A percentile compares a stretch with the other conserved stretches of the same genome.
These are phyloP conservation scores for Suillus discolor DNA, from an alignment of 768 basidiomycete genomes.

Conservation along the genomic window DNA sequence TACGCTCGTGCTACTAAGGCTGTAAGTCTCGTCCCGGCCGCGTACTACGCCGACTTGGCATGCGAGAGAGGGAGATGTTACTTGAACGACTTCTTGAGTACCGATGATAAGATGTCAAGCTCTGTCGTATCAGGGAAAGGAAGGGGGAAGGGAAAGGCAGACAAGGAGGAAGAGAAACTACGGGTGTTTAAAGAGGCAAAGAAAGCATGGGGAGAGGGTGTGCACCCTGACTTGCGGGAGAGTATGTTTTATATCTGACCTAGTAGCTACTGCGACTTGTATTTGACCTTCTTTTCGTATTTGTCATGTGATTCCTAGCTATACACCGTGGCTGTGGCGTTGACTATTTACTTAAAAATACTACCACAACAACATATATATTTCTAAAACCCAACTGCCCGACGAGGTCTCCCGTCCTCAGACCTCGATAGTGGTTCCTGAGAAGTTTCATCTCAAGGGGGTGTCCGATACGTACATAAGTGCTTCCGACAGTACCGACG, in stretches of 20 bases:
- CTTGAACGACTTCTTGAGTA: slow-evolving; percentile 67
- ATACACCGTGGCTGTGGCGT: no score
- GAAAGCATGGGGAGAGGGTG: slow-evolving; percentile 55
- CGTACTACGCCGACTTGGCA: slow-evolving; percentile 82
- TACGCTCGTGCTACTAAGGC: slow-evolving; percentile 86
- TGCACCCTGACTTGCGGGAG: slow-evolving; percentile 47
- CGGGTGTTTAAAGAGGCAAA: slow-evolving; percentile 51
- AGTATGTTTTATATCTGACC: slow-evolving; percentile 67
- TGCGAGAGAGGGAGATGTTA: slow-evolving; percentile 81
- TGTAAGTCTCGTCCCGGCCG: slow-evolving; percentile 78
- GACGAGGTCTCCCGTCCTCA: no score
- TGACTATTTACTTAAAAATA: no score
- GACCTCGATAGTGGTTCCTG: no score
- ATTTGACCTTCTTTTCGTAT: neutral
- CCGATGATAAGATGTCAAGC: slow-evolving; percentile 50
- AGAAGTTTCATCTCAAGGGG: no score
- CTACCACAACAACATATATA: no score
- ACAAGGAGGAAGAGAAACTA: slow-evolving; percentile 36
- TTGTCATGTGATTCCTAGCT: neutral
- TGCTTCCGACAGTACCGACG: no score
- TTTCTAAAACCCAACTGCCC: no score
- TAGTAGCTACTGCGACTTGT: slow-evolving; percentile 8
- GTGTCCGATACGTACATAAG: no score
- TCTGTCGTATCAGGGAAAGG: slow-evolving; percentile 35
- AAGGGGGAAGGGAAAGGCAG: slow-evolving; percentile 34